Evolutionary conservation across 768 basidiomycete species (phyloP), one percentile per base, ranked within the genome.

Genomic region (Amanita molliuscula): DNA sequence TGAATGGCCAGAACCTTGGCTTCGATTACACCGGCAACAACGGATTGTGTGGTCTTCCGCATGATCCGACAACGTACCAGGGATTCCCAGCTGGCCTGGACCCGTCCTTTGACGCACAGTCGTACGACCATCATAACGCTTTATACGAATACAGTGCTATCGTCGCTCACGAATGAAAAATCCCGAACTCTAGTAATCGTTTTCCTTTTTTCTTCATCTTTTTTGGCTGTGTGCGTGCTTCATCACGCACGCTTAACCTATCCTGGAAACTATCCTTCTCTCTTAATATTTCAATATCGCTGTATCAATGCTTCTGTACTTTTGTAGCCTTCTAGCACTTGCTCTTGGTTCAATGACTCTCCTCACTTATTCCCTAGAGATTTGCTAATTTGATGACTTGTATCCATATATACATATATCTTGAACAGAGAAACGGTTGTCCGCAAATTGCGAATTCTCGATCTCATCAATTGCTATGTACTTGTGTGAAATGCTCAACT

Each of bases 31-130:
- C 25, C 28, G 44, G 34, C 18, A 46, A 13, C 31, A 46, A 34
- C 44, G 34, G 44, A 28, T 16, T 44, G 16, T 44, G 42, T 7
- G 42, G 42, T 9, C 26, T 44, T 28, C n/a, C 26, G 15, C 15
- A 15, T 16, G 42, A 44, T n/a, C 13, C 26, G 26, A 28, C 42
- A n/a, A 28, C 42, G 23, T 44, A 28, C 15, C 42, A 31, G 4
- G 42, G 42, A 44, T 44, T 28, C 26, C 42, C 42, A 26, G 42
- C 42, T 31, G 42, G 42, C n/a, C 42, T 44, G 42, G 42, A 44
- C 42, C 42, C 42, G 15, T 8, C 25, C 9, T 28, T 44, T 44
- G 42, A 44, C 42, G 42, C 26, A 5, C 42, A 44, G n/a, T n/a
- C 44, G 11, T 35, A 34, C 44, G 34, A 46, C 5, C 44, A 35